phyloP scores from a whole-genome alignment of 225 moss, liverwort and hornwort genomes.

The Neckera pumila region DNA sequence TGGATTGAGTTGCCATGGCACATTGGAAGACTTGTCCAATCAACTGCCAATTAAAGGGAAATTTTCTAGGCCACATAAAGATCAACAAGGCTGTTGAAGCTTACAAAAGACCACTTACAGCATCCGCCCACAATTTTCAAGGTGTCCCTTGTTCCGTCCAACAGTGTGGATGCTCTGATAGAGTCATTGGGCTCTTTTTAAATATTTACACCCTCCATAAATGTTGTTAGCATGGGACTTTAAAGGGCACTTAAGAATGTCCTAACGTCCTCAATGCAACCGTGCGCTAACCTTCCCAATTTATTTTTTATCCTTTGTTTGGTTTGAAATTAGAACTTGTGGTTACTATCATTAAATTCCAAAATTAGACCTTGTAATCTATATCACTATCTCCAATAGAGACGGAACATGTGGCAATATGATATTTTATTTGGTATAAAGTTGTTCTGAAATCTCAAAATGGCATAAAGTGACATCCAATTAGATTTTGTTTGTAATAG shows the following conservation, averaged over 20 bases:
- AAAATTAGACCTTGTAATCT: neutral
- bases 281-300: neutral
- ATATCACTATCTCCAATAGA: neutral
- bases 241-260: no score
- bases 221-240: no score
- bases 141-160: no score
- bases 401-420: neutral
- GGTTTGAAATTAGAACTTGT: neutral
- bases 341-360: neutral
- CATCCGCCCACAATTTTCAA: no score
- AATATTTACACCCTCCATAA: no score
- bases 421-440: neutral
- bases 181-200: no score
- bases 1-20: rapidly evolving
- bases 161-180: no score
- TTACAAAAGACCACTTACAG: no score
- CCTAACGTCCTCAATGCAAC: neutral
- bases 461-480: neutral
- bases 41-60: no score
- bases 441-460: neutral
- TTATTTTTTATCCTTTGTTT: neutral
- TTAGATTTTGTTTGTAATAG: neutral
- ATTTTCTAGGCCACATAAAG: no score
- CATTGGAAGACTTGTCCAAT: no score
- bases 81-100: no score